Conservation (phyloP, 2,329 filamentous ascomycete genomes). For the Fusarium decemcellulare region DNA sequence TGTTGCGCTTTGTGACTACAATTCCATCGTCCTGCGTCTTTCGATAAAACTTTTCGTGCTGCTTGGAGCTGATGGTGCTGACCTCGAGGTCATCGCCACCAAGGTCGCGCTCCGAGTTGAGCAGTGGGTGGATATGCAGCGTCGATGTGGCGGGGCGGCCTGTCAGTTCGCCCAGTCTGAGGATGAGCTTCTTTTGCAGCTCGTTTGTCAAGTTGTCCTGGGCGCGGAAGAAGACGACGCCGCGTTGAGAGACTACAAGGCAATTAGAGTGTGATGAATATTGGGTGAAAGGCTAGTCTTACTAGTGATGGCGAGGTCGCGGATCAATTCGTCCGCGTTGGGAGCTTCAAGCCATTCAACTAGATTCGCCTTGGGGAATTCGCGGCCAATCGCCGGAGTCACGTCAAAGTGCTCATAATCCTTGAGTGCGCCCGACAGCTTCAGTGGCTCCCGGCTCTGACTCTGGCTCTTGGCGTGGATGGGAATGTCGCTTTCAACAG, state of each 20-base stretch:
- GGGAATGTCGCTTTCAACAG: constrained; percentile 22
- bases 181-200: constrained; percentile 75
- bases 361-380: constrained; percentile 71
- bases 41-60: constrained; percentile 65
- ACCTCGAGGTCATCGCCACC: constrained; percentile 72
- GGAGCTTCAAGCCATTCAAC: constrained; percentile 72
- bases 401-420: constrained; percentile 69
- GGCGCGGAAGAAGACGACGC: constrained; percentile 79
- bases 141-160: constrained; percentile 69
- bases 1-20: constrained; percentile 25
- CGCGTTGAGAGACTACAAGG: constrained; percentile 73
- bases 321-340: constrained; percentile 74
- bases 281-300: constrained; percentile 36
- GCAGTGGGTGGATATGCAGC: constrained; percentile 73
- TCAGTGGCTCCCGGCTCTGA: constrained; percentile 58
- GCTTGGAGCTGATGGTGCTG: constrained; percentile 71
- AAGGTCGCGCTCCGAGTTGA: constrained; percentile 66
- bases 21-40: constrained; percentile 52
- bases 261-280: neutral
- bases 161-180: constrained; percentile 70
- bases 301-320: constrained; percentile 79
- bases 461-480: constrained; percentile 42
- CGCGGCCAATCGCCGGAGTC: constrained; percentile 74
- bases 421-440: constrained; percentile 65
- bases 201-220: constrained; percentile 74